phyloP scores from a whole-genome alignment of 192 early-diverging fungal genomes.

The Entomortierella beljakovae region DNA sequence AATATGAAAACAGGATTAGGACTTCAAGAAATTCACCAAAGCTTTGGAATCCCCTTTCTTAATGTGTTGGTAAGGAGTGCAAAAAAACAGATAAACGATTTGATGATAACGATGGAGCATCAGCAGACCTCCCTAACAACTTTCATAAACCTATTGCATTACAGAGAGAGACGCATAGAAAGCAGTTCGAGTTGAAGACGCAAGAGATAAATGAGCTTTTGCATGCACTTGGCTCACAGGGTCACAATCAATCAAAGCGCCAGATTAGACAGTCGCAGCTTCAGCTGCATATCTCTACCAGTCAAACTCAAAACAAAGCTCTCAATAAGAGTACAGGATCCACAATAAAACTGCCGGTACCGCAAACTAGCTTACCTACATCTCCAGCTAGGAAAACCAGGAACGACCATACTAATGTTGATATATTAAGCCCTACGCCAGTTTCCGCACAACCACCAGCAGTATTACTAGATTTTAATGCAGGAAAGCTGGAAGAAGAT shows the following conservation, averaged over 20 bases:
- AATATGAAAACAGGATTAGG: constrained; percentile 66
- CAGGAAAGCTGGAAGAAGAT: constrained; percentile 61
- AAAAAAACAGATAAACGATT: no score
- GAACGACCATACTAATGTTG: constrained; percentile 47
- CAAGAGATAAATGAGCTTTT: constrained; percentile 60
- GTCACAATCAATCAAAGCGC: not conserved
- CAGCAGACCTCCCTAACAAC: no score
- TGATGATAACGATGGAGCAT: no score
- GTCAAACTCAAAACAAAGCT: constrained; percentile 16
- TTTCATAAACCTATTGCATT: not conserved
- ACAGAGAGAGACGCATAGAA: constrained; percentile 63
- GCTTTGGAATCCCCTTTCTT: constrained; percentile 67
- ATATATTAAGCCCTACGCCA: constrained; percentile 42
- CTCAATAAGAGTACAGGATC: constrained; percentile 23
- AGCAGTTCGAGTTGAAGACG: constrained; percentile 67
- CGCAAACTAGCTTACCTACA: constrained; percentile 21
- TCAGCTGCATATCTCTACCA: constrained; percentile 6
- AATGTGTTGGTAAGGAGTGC: constrained; percentile 65
- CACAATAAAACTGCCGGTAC: constrained; percentile 16
- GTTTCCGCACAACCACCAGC: constrained; percentile 32
- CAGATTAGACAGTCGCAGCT: not conserved
- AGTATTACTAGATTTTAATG: constrained; percentile 57
- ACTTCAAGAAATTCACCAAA: constrained; percentile 64
- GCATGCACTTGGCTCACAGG: constrained; percentile 45
- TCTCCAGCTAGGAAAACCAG: constrained; percentile 37